Conservation (phyloP, 2,329 filamentous ascomycete genomes). For the Cordyceps militaris region DNA sequence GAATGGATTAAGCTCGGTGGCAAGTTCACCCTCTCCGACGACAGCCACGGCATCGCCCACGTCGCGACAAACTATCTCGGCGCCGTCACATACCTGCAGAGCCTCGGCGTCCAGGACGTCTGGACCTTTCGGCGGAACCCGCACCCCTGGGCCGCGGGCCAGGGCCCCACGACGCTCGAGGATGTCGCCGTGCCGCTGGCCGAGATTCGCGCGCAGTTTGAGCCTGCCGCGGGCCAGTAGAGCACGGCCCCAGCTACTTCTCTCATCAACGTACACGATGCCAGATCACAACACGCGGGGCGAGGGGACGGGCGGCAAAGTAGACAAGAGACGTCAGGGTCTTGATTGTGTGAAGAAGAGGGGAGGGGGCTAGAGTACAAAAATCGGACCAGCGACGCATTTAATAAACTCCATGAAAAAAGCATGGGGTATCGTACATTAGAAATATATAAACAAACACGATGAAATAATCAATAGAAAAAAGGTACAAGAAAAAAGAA, state of each 20-base stretch:
- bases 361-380: neutral
- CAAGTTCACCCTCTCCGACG: constrained; percentile 85
- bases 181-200: constrained; percentile 38
- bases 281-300: neutral
- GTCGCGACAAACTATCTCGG: constrained; percentile 76
- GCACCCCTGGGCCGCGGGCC: constrained; percentile 23
- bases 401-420: constrained; percentile 13
- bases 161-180: constrained; percentile 29
- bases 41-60: constrained; percentile 84
- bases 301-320: neutral
- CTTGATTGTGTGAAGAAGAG: too few relatives aligned
- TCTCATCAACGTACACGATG: neutral
- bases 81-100: constrained; percentile 63
- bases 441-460: constrained; percentile 2
- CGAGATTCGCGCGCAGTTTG: constrained; percentile 30
- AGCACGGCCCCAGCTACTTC: too few relatives aligned
- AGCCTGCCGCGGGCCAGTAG: neutral
- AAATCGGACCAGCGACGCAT: neutral
- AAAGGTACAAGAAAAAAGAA: neutral
- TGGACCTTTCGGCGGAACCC: constrained; percentile 44
- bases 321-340: too few relatives aligned
- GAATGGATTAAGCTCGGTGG: constrained; percentile 68
- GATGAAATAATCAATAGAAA: neutral
- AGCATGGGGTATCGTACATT: constrained; percentile 21
- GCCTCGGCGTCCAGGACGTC: constrained; percentile 56